Base-by-base conservation (phyloP, 2,329 filamentous ascomycete genomes). In the Anthostomella pinea region DNA sequence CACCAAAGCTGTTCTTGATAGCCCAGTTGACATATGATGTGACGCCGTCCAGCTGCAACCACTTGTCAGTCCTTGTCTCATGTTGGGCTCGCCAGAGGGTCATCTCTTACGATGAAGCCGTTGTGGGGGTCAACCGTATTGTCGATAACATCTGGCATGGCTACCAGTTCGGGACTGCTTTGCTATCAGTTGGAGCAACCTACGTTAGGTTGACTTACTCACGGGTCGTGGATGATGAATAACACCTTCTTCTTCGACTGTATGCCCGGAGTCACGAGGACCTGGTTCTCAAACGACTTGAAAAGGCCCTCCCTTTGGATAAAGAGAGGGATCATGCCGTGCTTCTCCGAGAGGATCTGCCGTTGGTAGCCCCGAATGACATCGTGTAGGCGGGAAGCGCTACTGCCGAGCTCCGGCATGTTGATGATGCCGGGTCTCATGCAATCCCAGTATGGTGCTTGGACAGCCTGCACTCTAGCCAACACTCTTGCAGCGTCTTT, bases 171-270 rank as follows among this genome's bases (percentile, higher is more conserved):
- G 4, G 85, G 85, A n/a, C 83, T 84, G 43, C n/a, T n/a, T n/a
- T n/a, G n/a, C n/a, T n/a, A n/a, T n/a, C n/a, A n/a, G n/a, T n/a
- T n/a, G n/a, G n/a, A n/a, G n/a, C n/a, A n/a, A n/a, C n/a, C n/a
- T n/a, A n/a, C n/a, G n/a, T n/a, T n/a, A n/a, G n/a, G n/a, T n/a
- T n/a, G n/a, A 10, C 3, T 24, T 20, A 72, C 83, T 72, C 64
- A 88, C 73, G 91, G 87, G 55, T 96, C 91, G 60, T 98, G 93
- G 38, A 98, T 83, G 30, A 97, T 84, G 8, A 98, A 69, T 9
- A 98, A 59, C 3, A 97, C 70, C 35, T 81, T 87, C 38, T 75
- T 77, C 13, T 77, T 73, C 22, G 75, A 66, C 39, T 79, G 70
- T 35, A 93, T 79, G 28, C 81, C 76, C 2, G 82, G 78, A 58